Evolutionary conservation across 2,329 filamentous ascomycete genomes (phyloP).

Genomic region (Aaosphaeria arxii): DNA sequence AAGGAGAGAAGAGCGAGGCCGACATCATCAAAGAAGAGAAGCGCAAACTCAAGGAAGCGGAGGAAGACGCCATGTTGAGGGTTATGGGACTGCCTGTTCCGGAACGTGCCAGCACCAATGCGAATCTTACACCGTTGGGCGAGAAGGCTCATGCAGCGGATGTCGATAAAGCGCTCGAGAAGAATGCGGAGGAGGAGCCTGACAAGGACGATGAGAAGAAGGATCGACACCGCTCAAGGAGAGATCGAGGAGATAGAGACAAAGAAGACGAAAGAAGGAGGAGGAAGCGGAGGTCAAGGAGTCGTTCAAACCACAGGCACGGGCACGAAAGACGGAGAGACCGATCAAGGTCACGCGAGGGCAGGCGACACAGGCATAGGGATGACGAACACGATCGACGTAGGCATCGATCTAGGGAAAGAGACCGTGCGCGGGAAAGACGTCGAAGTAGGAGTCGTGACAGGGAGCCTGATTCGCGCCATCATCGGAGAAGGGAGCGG

Average conservation of each 20-base stretch:
- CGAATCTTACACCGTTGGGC: slow-evolving; percentile 59
- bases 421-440: slow-evolving; percentile 22
- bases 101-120: slow-evolving; percentile 62
- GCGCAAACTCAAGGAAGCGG: slow-evolving; percentile 79
- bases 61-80: slow-evolving; percentile 83
- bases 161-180: slow-evolving; percentile 54
- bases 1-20: slow-evolving; percentile 53
- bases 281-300: background rate
- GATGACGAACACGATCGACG: slow-evolving; percentile 25
- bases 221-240: background rate
- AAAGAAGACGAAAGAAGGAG: background rate
- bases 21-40: slow-evolving; percentile 67
- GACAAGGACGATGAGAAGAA: slow-evolving; percentile 8
- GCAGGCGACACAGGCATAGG: slow-evolving; percentile 15
- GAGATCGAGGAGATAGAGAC: background rate
- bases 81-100: slow-evolving; percentile 78
- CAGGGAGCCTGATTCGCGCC: slow-evolving; percentile 3
- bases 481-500: slow-evolving; percentile 19
- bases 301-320: background rate
- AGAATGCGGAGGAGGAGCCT: slow-evolving; percentile 42
- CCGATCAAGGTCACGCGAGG: slow-evolving; percentile 28
- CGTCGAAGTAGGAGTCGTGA: background rate
- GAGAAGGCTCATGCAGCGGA: slow-evolving; percentile 50
- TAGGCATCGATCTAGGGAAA: slow-evolving; percentile 27
- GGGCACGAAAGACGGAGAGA: slow-evolving; percentile 11